Evolutionary conservation across 2,329 filamentous ascomycete species (phyloP), one percentile per base, ranked within the genome.

Genomic region (Neonectria coccinea): DNA sequence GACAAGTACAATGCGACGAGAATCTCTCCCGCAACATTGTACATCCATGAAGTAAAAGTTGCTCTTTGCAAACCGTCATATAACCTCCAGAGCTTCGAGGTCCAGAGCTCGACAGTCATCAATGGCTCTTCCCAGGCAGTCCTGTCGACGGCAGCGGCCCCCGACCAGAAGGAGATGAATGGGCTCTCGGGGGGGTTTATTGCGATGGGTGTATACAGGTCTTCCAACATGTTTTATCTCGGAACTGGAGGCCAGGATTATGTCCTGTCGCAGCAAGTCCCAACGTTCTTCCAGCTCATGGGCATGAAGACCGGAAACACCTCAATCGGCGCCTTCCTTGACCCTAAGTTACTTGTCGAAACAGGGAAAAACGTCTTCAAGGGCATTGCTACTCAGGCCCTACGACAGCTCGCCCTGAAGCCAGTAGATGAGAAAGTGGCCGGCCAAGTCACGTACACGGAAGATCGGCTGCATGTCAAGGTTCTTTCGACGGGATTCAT

Each of bases 201-300:
- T 10, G 67, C 68, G 1, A 31, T 67, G 45, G 64, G 69, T 2
- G 64, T 72, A 4, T 31, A 53, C 12, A 58, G 59, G 16, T 59
- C 70, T 4, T 11, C 65, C 14, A 39, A 50, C 12, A 18, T 44
- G 31, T 63, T 70, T 33, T 55, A 70, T 31, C 58, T 75, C 18
- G 59, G 70, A 3, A 58, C 64, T 5, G 69, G 69, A 36, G 69
- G 67, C 2, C 41, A 68, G 5, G 65, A 73, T 53, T 65, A 64
- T 55, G 62, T 64, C 12, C 39, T 74, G 12, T 73, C 70, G 8
- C 47, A 64, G 20, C 64, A 65, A 20, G 70, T 73, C 1, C 70
- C 67, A 5, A 70, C 71, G 0, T 73, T 75, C 33, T 75, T 75
- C 20, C 70, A 71, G 16, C 61, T 75, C 31, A 73, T 75, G 71